Conservation (phyloP, 2,329 filamentous ascomycete genomes). For the Pseudogymnoascus sp. region DNA sequence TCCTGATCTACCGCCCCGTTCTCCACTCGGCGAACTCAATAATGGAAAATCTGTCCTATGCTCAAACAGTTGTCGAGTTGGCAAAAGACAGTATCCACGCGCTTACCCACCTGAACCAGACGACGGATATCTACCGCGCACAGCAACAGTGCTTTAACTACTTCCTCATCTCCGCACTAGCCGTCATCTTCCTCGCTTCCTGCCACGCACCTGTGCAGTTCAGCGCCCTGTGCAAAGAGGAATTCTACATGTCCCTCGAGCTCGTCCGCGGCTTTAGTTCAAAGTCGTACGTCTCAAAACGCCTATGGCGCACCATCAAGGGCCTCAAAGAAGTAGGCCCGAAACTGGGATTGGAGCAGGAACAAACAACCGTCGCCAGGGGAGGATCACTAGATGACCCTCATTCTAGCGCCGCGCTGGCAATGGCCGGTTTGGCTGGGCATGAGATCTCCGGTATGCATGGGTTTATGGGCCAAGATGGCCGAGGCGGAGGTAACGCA, state of each 20-base stretch:
- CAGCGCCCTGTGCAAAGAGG: conserved; percentile 59
- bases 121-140: conserved; percentile 61
- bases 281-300: conserved; percentile 63
- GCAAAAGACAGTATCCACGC: conserved; percentile 71
- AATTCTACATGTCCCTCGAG: conserved; percentile 73
- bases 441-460: conserved; percentile 26
- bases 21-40: conserved; percentile 81
- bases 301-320: conserved; percentile 65
- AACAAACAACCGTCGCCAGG: conserved; percentile 16
- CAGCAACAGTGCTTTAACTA: conserved; percentile 76
- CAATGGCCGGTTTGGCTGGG: conserved; percentile 47
- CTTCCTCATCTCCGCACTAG: conserved; percentile 67
- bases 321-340: conserved; percentile 66
- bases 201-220: conserved; percentile 69
- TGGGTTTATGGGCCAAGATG: conserved; percentile 11
- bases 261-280: conserved; percentile 65
- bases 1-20: conserved; percentile 80
- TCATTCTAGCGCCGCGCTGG: conserved; percentile 45
- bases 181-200: conserved; percentile 68
- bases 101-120: conserved; percentile 63
- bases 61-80: conserved; percentile 66
- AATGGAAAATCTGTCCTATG: conserved; percentile 64
- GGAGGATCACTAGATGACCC: conserved; percentile 36
- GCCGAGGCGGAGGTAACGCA: neutral
- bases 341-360: conserved; percentile 51